Evolutionary conservation across 2,329 filamentous ascomycete species (phyloP), one percentile per base, ranked within the genome.

Genomic region (Chaetomiaceae sp.): DNA sequence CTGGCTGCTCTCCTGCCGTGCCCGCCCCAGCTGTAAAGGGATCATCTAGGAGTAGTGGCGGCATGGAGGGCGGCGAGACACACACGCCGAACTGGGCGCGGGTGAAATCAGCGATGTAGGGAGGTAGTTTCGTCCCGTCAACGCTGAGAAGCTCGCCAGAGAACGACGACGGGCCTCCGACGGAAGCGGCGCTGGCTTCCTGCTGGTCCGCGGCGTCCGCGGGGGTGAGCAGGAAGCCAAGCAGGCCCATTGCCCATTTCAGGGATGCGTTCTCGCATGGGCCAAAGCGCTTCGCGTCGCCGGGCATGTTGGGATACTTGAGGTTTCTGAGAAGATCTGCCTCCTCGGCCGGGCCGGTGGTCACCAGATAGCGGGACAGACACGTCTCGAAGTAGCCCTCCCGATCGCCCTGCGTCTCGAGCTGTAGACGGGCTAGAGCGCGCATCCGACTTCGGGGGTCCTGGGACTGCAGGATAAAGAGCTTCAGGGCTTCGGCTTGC

Each of bases 301-400:
- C 30, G 8, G 11, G 10, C 4, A 24, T 33, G 9, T 34, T 22
- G 5, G 48, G 36, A 18, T 15, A 20, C 8, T 40, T 26, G 10
- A 48, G 33, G 10, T 36, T 29, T 14, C 15, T 19, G 14, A 52
- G 35, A 10, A 47, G 37, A 3, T 18, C 15, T 3, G 36, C 37
- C 47, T 42, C 40, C 3, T 54, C 47, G 8, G 24, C 26, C 6
- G 8, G 22, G 3, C 36, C 38, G 6, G 14, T 38, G 6, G 39
- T 22, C 4, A 45, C 22, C 4, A 54, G 38, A 30, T 53, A 55
- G 10, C 30, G 52, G 3, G 52, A 55, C 4, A 56, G 18, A 32
- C 45, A 52, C 2, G 55, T 57, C 4, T 38, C 24, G 2, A 55
- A 27, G 32, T 46, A 54, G 6, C 53, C 51, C 22, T 52, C 48